Percentiles rank a stretch among this genome's conserved stretches.
phyloP scores from a whole-genome alignment of 768 basidiomycete genomes.

The Mycena crocata region DNA sequence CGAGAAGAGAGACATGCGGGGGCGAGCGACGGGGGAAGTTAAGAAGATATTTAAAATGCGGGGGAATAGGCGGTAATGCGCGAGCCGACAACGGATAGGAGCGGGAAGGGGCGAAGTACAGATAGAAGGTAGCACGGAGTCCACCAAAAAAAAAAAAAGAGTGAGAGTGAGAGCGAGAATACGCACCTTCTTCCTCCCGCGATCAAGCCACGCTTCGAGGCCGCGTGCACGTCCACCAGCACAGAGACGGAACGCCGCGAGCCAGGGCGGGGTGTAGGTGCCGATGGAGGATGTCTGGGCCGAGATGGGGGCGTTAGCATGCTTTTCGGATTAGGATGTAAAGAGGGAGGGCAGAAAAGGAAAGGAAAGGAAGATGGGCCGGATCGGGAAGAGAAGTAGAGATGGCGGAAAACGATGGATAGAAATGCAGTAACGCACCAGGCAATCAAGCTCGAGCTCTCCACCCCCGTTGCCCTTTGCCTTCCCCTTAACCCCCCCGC shows the following conservation, averaged over 20 bases:
- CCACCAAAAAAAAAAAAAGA: background rate
- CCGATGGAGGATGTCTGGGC: slow-evolving; percentile 72
- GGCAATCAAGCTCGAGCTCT: slow-evolving; percentile 65
- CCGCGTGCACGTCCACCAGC: slow-evolving; percentile 58
- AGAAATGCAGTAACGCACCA: slow-evolving; percentile 57
- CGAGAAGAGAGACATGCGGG: background rate
- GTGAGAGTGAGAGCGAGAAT: too few relatives aligned
- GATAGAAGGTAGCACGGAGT: background rate
- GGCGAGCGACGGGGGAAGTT: background rate
- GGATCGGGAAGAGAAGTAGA: background rate
- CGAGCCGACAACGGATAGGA: too few relatives aligned
- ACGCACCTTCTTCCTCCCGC: slow-evolving; percentile 31
- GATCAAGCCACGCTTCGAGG: slow-evolving; percentile 58
- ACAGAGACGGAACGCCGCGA: slow-evolving; percentile 67
- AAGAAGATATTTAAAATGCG: too few relatives aligned
- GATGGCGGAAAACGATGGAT: background rate
- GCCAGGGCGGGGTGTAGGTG: slow-evolving; percentile 67
- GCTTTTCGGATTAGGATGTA: background rate
- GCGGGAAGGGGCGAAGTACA: too few relatives aligned
- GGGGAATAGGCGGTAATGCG: too few relatives aligned
- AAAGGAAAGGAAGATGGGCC: background rate
- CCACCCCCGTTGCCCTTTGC: slow-evolving; percentile 48
- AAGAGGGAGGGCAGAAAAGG: background rate
- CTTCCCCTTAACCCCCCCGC: background rate
- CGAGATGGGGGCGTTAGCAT: background rate